Conservation (phyloP, 305 asterid species). For the Solanum hybrid region DNA sequence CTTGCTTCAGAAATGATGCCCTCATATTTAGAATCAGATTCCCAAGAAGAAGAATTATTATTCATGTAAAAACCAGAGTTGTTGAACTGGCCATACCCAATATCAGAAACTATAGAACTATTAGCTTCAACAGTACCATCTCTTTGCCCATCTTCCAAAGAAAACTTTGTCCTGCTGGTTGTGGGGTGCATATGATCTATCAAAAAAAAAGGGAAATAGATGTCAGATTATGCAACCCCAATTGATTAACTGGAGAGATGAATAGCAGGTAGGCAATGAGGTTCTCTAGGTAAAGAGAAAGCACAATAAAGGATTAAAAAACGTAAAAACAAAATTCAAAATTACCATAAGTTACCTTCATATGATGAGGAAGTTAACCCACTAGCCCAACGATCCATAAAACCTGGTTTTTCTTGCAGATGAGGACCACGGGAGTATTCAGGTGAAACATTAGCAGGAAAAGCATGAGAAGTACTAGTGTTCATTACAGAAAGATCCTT, state of each 20-base stretch:
- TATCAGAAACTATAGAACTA: conserved; percentile 30
- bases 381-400: conserved; percentile 28
- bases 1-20: conserved; percentile 33
- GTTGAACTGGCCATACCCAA: conserved; percentile 33
- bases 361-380: conserved; percentile 32
- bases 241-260: background rate
- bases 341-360: conserved; percentile 40
- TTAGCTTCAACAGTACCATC: conserved; percentile 8
- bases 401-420: conserved; percentile 30
- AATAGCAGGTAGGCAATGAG: background rate
- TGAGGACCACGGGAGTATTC: conserved; percentile 29
- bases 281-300: background rate
- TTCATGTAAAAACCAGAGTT: conserved; percentile 26
- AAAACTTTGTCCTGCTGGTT: conserved; percentile 23
- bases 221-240: conserved; percentile 2
- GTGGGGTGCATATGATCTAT: conserved; percentile 33
- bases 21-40: conserved; percentile 28
- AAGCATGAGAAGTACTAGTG: conserved; percentile 31
- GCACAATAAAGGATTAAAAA: conserved; percentile 6
- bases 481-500: conserved; percentile 29
- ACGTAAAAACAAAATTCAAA: background rate
- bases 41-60: conserved; percentile 39
- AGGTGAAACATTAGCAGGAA: conserved; percentile 25
- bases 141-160: conserved; percentile 28
- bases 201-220: conserved; percentile 16